These are phyloP conservation scores for Cryptococcus sp. DNA, from an alignment of 1,284 basidiomycete species.

Conservation along the genomic window DNA sequence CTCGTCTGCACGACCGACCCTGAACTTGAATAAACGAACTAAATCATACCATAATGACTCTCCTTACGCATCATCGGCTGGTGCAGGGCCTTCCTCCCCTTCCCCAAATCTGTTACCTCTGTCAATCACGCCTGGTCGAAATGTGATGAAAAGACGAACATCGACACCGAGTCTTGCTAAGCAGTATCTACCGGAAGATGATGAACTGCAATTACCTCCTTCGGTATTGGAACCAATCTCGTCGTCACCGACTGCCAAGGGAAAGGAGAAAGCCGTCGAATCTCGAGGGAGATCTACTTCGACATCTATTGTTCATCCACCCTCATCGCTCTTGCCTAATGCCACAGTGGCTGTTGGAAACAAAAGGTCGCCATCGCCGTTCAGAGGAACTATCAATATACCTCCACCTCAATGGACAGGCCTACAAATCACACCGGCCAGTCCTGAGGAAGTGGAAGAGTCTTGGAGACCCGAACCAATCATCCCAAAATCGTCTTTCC, in stretches of 20 bases:
- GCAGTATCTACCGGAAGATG: constrained; percentile 9
- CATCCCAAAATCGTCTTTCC: constrained; percentile 3
- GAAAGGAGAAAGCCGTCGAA: constrained; percentile 17
- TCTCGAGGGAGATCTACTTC: constrained; percentile 39
- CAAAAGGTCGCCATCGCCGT: neutral
- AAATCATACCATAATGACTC: neutral
- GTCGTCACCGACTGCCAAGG: constrained; percentile 2
- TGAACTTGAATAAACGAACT: neutral
- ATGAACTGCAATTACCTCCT: constrained; percentile 2
- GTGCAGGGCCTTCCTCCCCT: constrained; percentile 3
- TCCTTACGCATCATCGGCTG: constrained; percentile 1
- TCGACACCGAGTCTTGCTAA: constrained; percentile 32
- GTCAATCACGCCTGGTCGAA: constrained; percentile 5
- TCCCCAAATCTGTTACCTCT: constrained; percentile 2
- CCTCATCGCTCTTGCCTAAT: constrained; percentile 1
- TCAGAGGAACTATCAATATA: neutral
- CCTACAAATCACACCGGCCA: constrained; percentile 13
- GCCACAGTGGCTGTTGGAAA: neutral
- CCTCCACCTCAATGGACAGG: neutral
- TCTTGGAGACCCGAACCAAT: neutral
- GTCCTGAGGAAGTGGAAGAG: constrained; percentile 3
- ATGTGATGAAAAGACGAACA: constrained; percentile 35
- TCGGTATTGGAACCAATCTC: neutral
- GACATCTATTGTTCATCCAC: constrained; percentile 38
- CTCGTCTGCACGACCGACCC: neutral